Percentiles rank a stretch among this genome's conserved stretches.
Evolutionary conservation across 2,329 filamentous ascomycete genomes (phyloP).

Genomic region (Fusarium armeniacum): DNA sequence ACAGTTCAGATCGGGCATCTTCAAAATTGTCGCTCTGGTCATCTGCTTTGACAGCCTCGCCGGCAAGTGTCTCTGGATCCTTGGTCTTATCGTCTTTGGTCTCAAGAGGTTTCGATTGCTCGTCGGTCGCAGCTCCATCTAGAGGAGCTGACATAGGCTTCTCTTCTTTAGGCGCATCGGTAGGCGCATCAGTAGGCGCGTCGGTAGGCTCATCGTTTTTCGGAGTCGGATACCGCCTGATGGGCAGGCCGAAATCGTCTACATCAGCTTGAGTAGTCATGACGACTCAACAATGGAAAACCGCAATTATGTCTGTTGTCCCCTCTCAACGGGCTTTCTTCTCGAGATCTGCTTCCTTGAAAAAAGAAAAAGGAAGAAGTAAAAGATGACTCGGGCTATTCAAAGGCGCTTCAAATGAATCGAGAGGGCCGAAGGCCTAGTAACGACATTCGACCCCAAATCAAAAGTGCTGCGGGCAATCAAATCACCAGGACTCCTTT

Average conservation of each 20-base stretch:
- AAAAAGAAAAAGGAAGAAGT: conserved; percentile 1
- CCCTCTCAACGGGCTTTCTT: conserved; percentile 22
- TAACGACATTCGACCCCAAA: conserved; percentile 41
- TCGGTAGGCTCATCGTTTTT: conserved; percentile 41
- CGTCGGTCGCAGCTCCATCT: conserved; percentile 19
- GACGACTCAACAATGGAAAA: conserved; percentile 34
- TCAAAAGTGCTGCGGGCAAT: conserved; percentile 30
- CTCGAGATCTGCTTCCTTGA: conserved; percentile 7
- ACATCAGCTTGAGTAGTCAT: conserved; percentile 60
- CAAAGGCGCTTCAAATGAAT: conserved; percentile 46
- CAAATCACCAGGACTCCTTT: conserved; percentile 42
- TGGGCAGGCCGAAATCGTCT: conserved; percentile 80
- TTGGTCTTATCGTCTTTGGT: conserved; percentile 21
- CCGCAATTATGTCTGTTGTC: conserved; percentile 10
- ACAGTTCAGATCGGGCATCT: conserved; percentile 55
- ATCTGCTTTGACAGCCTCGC: conserved; percentile 45
- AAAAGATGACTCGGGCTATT: conserved; percentile 31
- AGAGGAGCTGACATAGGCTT: conserved; percentile 12
- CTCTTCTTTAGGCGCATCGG: conserved; percentile 31
- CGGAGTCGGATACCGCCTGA: conserved; percentile 64
- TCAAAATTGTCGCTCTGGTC: conserved; percentile 57
- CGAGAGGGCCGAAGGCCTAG: conserved; percentile 45
- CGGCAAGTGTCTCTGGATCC: conserved; percentile 8
- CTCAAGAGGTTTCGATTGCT: conserved; percentile 13
- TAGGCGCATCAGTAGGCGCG: conserved; percentile 28